phyloP scores from a whole-genome alignment of 2,329 filamentous ascomycete genomes.

The Epichloe aotearoae region DNA sequence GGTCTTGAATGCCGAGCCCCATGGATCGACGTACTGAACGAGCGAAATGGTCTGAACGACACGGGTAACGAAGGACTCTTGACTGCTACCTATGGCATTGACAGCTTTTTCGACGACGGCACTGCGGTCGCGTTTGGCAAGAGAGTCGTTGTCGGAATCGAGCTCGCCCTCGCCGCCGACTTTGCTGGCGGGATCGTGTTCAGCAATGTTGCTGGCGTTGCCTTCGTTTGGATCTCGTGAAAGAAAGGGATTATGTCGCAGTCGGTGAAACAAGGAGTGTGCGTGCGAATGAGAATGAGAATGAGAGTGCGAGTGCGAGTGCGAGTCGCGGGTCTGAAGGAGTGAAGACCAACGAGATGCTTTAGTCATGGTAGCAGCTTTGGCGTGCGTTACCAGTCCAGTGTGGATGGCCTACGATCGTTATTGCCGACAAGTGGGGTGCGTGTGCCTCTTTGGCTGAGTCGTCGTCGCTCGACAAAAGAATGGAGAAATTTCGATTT shows the following conservation, averaged over 20 bases:
- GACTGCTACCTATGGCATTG: conserved; percentile 1
- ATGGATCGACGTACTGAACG: conserved; percentile 36
- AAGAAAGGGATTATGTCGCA: conserved; percentile 8
- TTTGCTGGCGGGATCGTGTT: conserved; percentile 14
- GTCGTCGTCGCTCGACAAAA: conserved; percentile 6
- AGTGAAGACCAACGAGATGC: conserved; percentile 23
- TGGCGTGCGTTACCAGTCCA: conserved; percentile 5
- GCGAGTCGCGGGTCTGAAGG: conserved; percentile 20
- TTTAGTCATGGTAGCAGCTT: conserved; percentile 20
- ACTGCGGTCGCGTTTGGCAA: conserved; percentile 3
- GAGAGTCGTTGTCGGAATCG: conserved; percentile 5
- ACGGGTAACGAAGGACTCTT: conserved; percentile 23
- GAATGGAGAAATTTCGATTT: background rate
- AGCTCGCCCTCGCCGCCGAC: conserved; percentile 9
- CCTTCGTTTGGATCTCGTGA: conserved; percentile 6
- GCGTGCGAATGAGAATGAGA: conserved; percentile 13
- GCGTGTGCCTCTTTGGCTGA: background rate
- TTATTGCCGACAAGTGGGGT: conserved; percentile 7
- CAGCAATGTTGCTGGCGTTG: conserved; percentile 7
- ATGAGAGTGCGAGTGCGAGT: conserved; percentile 14
- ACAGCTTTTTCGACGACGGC: conserved; percentile 8
- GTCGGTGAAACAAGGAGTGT: conserved; percentile 12
- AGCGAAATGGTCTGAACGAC: conserved; percentile 43
- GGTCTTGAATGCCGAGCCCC: conserved; percentile 30
- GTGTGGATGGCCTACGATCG: conserved; percentile 7